phyloP scores from a whole-genome alignment of 345 rosid species.

The Ailanthus altissimus region DNA sequence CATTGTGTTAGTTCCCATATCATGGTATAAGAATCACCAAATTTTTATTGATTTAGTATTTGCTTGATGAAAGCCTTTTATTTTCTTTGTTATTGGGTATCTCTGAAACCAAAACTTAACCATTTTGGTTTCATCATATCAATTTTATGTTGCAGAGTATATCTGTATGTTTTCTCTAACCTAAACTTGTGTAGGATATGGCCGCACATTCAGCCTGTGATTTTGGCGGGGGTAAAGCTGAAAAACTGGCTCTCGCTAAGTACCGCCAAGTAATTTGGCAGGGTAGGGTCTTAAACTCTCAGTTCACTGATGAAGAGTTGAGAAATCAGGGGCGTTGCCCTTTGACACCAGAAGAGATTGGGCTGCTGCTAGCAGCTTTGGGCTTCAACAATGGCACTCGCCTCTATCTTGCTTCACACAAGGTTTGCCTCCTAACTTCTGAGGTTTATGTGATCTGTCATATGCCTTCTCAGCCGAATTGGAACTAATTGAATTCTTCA shows the following conservation, averaged over 20 bases:
- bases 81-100: neutral
- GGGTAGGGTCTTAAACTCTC: constrained; percentile 90
- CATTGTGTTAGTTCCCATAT: neutral
- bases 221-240: constrained; percentile 97
- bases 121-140: neutral
- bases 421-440: constrained; percentile 47
- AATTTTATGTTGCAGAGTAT: neutral
- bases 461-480: neutral
- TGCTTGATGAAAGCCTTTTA: neutral
- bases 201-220: constrained; percentile 98
- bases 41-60: neutral
- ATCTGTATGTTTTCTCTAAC: neutral
- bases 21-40: constrained; percentile 8
- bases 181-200: constrained; percentile 70
- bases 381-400: constrained; percentile 85
- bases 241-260: constrained; percentile 80
- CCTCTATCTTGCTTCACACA: constrained; percentile 93
- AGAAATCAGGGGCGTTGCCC: constrained; percentile 96
- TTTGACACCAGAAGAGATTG: constrained; percentile 94
- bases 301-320: constrained; percentile 75
- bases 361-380: constrained; percentile 79
- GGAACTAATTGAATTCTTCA: neutral
- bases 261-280: constrained; percentile 92
- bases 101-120: too few species aligned
- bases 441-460: neutral